Percentiles rank a stretch among this genome's conserved stretches.
Evolutionary conservation across 129 eudicot genomes (phyloP).

Genomic region (Helianthus annuus): HanXRQr2.0-SUNRISE NC_035438.2:24584045-24584544

Average conservation of each 20-base stretch:
- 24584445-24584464: too few relatives aligned
- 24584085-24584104: conserved; percentile 92
- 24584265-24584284: background rate
- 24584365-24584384: too few relatives aligned
- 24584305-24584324: background rate
- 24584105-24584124: conserved; percentile 39
- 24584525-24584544: too few relatives aligned
- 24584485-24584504: too few relatives aligned
- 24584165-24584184: background rate
- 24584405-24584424: too few relatives aligned
- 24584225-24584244: background rate
- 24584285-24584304: background rate
- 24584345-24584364: too few relatives aligned
- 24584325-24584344: too few relatives aligned
- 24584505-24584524: too few relatives aligned
- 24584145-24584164: background rate
- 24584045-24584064: conserved; percentile 54
- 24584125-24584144: background rate
- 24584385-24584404: too few relatives aligned
- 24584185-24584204: background rate
- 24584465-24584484: too few relatives aligned
- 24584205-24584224: conserved; percentile 1
- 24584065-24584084: conserved; percentile 96
- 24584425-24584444: too few relatives aligned
- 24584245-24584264: background rate